These are phyloP conservation scores for Hanseniaspora gamundiae DNA, from an alignment of 1,139 yeast genomes.

Conservation along the genomic window DNA sequence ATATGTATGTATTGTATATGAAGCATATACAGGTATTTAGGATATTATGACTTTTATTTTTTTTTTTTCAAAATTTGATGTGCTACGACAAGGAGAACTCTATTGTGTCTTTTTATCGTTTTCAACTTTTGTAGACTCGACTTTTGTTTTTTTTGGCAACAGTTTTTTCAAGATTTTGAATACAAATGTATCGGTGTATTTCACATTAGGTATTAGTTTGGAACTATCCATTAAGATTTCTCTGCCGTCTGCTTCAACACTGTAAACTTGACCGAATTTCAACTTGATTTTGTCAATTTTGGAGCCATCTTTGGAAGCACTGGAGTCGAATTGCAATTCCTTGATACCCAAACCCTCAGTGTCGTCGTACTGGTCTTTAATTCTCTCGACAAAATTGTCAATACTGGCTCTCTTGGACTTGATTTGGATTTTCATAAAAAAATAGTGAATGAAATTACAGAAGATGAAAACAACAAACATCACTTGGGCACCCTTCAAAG, in stretches of 20 bases:
- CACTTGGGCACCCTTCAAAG: conserved; percentile 16
- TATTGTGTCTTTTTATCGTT: conserved; percentile 5
- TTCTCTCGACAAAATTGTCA: conserved; percentile 35
- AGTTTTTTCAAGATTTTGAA: background rate
- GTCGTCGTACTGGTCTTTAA: conserved; percentile 46
- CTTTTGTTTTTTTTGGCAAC: background rate
- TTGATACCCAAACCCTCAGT: conserved; percentile 33
- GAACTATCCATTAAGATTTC: conserved; percentile 23
- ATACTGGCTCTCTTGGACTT: conserved; percentile 53
- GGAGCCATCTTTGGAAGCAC: conserved; percentile 25
- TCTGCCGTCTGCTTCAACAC: conserved; percentile 40
- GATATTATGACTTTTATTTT: too few species aligned
- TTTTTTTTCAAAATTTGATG: too few species aligned
- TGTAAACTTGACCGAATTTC: conserved; percentile 59
- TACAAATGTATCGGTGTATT: conserved; percentile 4
- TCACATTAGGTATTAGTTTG: conserved; percentile 5
- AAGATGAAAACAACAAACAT: conserved; percentile 34
- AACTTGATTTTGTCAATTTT: conserved; percentile 53
- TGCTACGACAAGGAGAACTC: too few species aligned
- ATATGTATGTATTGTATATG: background rate
- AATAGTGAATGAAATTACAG: conserved; percentile 48
- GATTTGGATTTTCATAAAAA: conserved; percentile 42
- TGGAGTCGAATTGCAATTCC: conserved; percentile 22
- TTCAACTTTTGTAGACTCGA: background rate
- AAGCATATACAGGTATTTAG: too few species aligned